These are phyloP conservation scores for Kodamaea sp. DNA, from an alignment of 1,139 yeast species.

Conservation along the genomic window DNA sequence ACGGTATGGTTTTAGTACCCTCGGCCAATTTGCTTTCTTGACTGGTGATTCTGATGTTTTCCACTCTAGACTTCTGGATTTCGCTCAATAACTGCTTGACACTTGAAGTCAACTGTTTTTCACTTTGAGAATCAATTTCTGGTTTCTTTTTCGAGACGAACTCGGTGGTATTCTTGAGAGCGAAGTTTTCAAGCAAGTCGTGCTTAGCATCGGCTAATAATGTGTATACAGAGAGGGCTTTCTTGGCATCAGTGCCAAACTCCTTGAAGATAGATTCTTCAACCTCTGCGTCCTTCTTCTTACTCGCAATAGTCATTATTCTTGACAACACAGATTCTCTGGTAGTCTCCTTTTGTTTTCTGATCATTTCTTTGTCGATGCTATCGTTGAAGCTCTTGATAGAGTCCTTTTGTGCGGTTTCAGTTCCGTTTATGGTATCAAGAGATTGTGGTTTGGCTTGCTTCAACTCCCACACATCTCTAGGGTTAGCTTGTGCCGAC, in stretches of 20 bases:
- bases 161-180: constrained; percentile 19
- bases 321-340: constrained; percentile 48
- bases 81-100: constrained; percentile 59
- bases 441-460: constrained; percentile 45
- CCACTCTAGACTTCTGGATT: constrained; percentile 51
- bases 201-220: constrained; percentile 31
- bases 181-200: constrained; percentile 22
- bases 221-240: constrained; percentile 34
- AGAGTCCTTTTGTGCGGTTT: constrained; percentile 10
- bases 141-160: constrained; percentile 38
- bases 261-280: constrained; percentile 23
- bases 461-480: constrained; percentile 57
- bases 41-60: constrained; percentile 46
- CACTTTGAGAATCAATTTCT: constrained; percentile 36
- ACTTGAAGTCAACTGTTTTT: constrained; percentile 42
- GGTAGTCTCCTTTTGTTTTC: constrained; percentile 42
- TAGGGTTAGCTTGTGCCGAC: constrained; percentile 58
- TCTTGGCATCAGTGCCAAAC: constrained; percentile 26
- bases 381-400: constrained; percentile 28
- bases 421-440: constrained; percentile 23
- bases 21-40: constrained; percentile 29
- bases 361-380: constrained; percentile 35
- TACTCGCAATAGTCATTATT: constrained; percentile 30
- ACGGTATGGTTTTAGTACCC: constrained; percentile 36
- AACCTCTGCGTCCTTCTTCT: constrained; percentile 24